A percentile compares a stretch with the other conserved stretches of the same genome.
These are phyloP conservation scores for Escovopsis weberi DNA, from an alignment of 2,329 filamentous ascomycete species.

Conservation along the genomic window DNA sequence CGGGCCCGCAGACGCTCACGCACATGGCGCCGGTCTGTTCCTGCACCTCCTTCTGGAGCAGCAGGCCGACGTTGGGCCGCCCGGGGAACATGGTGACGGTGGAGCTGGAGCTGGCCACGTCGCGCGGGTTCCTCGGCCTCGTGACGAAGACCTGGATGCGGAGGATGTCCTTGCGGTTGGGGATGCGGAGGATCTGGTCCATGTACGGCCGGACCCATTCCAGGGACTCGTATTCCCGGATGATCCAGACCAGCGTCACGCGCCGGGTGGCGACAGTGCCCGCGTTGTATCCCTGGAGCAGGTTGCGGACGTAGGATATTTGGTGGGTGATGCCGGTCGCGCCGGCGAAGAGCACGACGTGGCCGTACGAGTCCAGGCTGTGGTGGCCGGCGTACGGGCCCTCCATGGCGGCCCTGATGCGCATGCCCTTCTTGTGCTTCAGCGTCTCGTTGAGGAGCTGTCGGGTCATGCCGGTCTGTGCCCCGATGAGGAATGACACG, in stretches of 20 bases:
- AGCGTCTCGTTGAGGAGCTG: conserved; percentile 60
- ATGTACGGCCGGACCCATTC: conserved; percentile 90
- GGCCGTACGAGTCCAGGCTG: conserved; percentile 81
- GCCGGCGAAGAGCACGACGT: conserved; percentile 78
- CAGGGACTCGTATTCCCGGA: conserved; percentile 75
- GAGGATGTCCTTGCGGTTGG: conserved; percentile 66
- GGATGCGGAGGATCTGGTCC: conserved; percentile 60
- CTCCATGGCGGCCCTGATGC: conserved; percentile 63
- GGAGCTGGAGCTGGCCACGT: conserved; percentile 59
- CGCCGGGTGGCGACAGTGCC: conserved; percentile 67
- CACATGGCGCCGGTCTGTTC: conserved; percentile 79
- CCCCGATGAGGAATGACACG: conserved; percentile 74
- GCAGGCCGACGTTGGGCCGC: conserved; percentile 63
- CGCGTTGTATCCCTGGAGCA: conserved; percentile 53
- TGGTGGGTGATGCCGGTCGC: conserved; percentile 94
- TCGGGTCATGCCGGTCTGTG: conserved; percentile 78
- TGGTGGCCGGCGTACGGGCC: conserved; percentile 81
- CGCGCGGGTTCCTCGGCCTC: conserved; percentile 66
- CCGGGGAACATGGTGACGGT: conserved; percentile 90
- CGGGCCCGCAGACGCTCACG: conserved; percentile 68
- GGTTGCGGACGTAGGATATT: conserved; percentile 70
- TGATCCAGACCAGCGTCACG: conserved; percentile 80
- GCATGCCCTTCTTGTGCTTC: conserved; percentile 37
- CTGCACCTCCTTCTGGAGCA: conserved; percentile 71
- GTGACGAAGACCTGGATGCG: conserved; percentile 86